Conservation (phyloP, 306 rosid species). For the Herpetospermum pedunculosum region DNA sequence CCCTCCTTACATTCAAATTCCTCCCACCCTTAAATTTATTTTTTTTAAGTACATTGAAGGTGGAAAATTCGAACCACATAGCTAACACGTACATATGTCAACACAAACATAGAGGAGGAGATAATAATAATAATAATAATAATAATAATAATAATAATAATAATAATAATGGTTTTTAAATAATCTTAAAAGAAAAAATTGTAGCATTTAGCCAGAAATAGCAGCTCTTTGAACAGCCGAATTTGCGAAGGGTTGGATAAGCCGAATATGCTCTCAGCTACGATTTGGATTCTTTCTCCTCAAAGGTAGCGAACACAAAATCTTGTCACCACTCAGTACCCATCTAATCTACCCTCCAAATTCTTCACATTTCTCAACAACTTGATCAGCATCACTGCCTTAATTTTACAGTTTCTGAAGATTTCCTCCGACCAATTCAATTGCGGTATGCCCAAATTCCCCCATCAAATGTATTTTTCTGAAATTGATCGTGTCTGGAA, state of each 20-base stretch:
- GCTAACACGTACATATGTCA: too few species aligned
- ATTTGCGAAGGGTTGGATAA: neutral
- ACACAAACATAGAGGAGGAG: too few species aligned
- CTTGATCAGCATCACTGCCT: neutral
- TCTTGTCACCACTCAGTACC: neutral
- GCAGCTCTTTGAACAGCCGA: neutral
- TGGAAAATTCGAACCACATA: too few species aligned
- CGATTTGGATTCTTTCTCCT: slow-evolving; percentile 2
- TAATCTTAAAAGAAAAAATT: neutral
- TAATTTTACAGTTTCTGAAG: neutral
- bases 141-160: too few species aligned
- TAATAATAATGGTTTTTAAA: too few species aligned
- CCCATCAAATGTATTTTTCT: neutral
- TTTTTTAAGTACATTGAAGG: too few species aligned
- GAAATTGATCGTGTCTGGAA: neutral
- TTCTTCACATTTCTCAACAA: neutral
- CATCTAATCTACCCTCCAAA: neutral
- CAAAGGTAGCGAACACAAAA: neutral
- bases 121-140: too few species aligned
- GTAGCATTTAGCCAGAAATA: neutral
- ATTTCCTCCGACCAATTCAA: neutral
- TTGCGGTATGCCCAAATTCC: neutral
- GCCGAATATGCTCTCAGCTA: slow-evolving; percentile 3
- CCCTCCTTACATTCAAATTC: too few species aligned
- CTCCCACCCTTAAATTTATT: too few species aligned